These are phyloP conservation scores for Saccharomycopsis amapae DNA, from an alignment of 805 yeast species.

Conservation along the genomic window DNA sequence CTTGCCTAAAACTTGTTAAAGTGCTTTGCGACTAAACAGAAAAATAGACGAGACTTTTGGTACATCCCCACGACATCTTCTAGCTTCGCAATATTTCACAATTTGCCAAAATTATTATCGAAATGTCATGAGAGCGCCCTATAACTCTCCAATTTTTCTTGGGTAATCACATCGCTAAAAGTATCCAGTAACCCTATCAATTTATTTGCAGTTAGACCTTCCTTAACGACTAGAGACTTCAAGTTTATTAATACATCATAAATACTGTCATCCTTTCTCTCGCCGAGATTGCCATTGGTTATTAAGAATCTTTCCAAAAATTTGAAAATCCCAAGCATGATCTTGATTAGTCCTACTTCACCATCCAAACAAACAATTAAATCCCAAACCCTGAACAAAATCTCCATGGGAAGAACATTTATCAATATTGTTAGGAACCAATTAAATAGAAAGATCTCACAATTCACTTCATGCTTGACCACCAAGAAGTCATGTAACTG, in stretches of 20 bases:
- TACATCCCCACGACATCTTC: no score
- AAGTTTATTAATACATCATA: constrained; percentile 33
- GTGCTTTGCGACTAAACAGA: no score
- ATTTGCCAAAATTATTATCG: no score
- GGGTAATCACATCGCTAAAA: neutral
- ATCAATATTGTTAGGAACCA: constrained; percentile 54
- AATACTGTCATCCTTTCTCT: constrained; percentile 24
- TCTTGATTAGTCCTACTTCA: constrained; percentile 31
- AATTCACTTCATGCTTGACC: constrained; percentile 32
- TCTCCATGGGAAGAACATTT: constrained; percentile 43
- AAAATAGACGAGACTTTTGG: no score
- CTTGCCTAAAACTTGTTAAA: no score
- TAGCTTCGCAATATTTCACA: no score
- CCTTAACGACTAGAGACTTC: constrained; percentile 22
- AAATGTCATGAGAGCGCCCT: neutral
- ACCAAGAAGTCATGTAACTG: constrained; percentile 33
- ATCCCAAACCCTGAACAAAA: constrained; percentile 48
- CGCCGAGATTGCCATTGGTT: constrained; percentile 25
- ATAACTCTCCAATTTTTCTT: neutral
- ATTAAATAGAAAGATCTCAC: constrained; percentile 44
- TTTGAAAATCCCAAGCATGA: constrained; percentile 33
- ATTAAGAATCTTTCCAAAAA: constrained; percentile 31
- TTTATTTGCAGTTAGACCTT: constrained; percentile 26
- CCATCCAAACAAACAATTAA: constrained; percentile 36
- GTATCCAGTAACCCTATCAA: constrained; percentile 18